Conservation (phyloP, 805 yeast species). For the Nakazawaea anatomiae region DNA sequence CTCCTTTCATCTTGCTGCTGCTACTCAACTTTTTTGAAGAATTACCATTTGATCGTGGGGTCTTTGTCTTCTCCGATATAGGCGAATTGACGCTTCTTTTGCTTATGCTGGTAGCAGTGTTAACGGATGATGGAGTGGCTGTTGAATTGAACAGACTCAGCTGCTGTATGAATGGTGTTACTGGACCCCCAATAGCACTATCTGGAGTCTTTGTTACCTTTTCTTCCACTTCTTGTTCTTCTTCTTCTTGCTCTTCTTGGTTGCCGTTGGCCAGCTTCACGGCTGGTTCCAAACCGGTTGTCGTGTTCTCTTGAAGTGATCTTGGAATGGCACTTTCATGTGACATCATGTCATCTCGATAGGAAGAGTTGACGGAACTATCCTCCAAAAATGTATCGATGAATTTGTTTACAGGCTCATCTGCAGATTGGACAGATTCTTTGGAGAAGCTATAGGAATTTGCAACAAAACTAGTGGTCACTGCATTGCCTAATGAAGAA, state of each 20-base stretch:
- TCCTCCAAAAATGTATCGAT: conserved; percentile 9
- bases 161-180: conserved; percentile 8
- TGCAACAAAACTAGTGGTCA: conserved; percentile 45
- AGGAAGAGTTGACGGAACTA: conserved; percentile 8
- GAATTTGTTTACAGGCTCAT: conserved; percentile 8
- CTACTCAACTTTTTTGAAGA: conserved; percentile 25
- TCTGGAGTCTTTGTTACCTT: neutral
- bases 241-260: neutral
- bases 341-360: neutral
- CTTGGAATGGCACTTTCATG: neutral
- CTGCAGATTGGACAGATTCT: conserved; percentile 5
- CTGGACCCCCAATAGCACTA: conserved; percentile 1
- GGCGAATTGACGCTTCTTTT: conserved; percentile 2
- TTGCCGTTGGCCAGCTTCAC: no score
- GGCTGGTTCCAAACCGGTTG: neutral
- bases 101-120: neutral
- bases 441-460: conserved; percentile 11
- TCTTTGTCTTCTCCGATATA: neutral
- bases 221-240: neutral
- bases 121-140: conserved; percentile 13
- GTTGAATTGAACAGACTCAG: conserved; percentile 10
- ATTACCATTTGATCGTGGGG: neutral
- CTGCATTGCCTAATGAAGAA: conserved; percentile 3
- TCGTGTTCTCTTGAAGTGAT: neutral
- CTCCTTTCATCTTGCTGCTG: conserved; percentile 52